Conservation (phyloP, 805 yeast species). For the Wickerhamiella brachini region DNA sequence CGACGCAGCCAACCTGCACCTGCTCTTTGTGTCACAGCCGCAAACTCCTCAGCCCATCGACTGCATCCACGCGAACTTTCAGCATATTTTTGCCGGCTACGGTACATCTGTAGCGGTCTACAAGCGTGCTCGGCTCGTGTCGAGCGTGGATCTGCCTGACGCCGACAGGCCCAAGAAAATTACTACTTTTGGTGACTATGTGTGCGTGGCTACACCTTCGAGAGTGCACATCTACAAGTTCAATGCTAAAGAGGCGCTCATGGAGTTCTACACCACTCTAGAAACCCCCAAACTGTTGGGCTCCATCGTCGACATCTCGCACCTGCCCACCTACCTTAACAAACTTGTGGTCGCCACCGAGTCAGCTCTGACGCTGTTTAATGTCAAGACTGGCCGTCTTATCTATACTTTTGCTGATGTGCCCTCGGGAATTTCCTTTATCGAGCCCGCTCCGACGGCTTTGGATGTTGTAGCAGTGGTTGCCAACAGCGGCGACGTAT, state of each 20-base stretch:
- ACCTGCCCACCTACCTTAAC: constrained; percentile 85
- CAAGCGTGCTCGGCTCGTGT: constrained; percentile 62
- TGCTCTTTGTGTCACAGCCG: constrained; percentile 71
- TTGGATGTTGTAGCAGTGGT: constrained; percentile 76
- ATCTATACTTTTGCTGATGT: constrained; percentile 42
- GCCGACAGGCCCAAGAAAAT: constrained; percentile 35
- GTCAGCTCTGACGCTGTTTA: constrained; percentile 45
- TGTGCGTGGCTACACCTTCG: constrained; percentile 41
- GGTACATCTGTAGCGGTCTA: constrained; percentile 61
- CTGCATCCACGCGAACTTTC: constrained; percentile 66
- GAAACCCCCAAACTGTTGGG: constrained; percentile 52
- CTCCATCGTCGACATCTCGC: constrained; percentile 51
- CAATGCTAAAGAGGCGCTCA: constrained; percentile 32
- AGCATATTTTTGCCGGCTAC: constrained; percentile 66
- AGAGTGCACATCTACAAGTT: constrained; percentile 45
- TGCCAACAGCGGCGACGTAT: constrained; percentile 49
- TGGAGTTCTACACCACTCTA: constrained; percentile 57
- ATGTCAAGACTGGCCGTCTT: constrained; percentile 63
- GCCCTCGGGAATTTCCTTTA: constrained; percentile 45
- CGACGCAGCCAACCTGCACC: constrained; percentile 70
- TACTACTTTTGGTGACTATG: constrained; percentile 61
- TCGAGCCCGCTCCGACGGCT: constrained; percentile 66
- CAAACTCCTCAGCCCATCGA: constrained; percentile 62
- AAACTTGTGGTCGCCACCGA: constrained; percentile 77
- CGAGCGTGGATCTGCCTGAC: constrained; percentile 24